Evolutionary conservation across 2,329 filamentous ascomycete genomes (phyloP), one percentile per base, ranked within the genome.

Genomic region (Colletotrichum higginsianum): DNA sequence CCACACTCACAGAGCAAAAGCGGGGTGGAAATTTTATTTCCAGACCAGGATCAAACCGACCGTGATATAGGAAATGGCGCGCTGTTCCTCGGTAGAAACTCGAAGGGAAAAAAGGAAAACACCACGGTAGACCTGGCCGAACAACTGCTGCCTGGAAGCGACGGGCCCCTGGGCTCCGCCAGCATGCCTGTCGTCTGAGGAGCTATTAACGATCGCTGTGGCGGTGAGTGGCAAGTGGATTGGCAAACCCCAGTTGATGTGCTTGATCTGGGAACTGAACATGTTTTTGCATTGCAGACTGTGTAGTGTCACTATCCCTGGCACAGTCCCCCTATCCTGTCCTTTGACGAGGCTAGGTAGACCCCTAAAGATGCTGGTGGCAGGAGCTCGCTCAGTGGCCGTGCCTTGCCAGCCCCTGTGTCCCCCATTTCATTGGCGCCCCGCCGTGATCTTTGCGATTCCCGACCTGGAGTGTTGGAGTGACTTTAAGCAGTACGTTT

Each of bases 101-200:
- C 23, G 57, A 30, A 13, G 9, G 30, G 30, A 35, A 35, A 11
- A 35, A 8, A 11, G 12, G 2, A 9, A 44, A 46, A 61, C 42
- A 61, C 26, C 57, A n/a, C 23, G 11, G 21, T 53, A 26, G 35
- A 42, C 35, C 23, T 15, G 3, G 9, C 16, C 11, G 9, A 38
- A 56, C 12, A 35, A 30, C 57, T 61, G 57, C 57, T 61, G 57
- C 57, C 57, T 61, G 23, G 44, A 47, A 18, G 11, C 57, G 42
- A 44, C 30, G 21, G 18, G 6, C 42, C 35, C 42, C 21, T 42
- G 15, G 53, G n/a, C 18, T 57, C 35, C 53, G 53, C 53, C 40
- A 35, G 18, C 53, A 42, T 16, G n/a, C 35, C 35, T 15, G 12
- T 57, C 38, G 23, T 18, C n/a, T 5, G 26, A 35, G 16, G 42